Evolutionary conservation across 257 asterid species (phyloP).

Genomic region (Gentiana straminea): DNA sequence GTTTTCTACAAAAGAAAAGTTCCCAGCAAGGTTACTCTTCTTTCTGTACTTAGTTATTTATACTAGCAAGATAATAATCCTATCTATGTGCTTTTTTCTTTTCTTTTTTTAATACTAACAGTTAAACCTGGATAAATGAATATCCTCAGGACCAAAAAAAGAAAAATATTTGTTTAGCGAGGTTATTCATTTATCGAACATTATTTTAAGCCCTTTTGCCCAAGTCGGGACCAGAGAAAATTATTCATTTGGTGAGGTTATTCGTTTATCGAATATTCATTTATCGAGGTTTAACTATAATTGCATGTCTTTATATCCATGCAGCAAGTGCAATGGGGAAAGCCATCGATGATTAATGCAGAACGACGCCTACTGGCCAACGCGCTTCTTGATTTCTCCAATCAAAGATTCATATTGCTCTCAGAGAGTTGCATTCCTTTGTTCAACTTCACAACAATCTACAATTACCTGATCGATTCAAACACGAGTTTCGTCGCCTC

Average conservation of each 20-base stretch:
- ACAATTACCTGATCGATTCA: constrained; percentile 10
- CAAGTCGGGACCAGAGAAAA: too few relatives aligned
- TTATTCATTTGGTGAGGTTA: too few relatives aligned
- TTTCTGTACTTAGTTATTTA: background rate
- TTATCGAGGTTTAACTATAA: background rate
- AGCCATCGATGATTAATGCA: constrained; percentile 45
- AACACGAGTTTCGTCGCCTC: constrained; percentile 7
- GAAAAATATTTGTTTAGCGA: too few relatives aligned
- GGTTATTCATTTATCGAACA: too few relatives aligned
- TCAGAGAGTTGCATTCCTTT: constrained; percentile 30
- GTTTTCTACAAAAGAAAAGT: constrained; percentile 21
- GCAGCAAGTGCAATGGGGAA: constrained; percentile 50
- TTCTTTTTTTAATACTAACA: too few relatives aligned
- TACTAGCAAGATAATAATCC: too few relatives aligned
- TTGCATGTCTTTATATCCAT: background rate
- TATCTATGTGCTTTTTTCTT: too few relatives aligned
- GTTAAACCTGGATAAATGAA: too few relatives aligned
- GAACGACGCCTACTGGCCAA: constrained; percentile 42
- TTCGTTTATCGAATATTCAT: too few relatives aligned
- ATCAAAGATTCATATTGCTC: constrained; percentile 33
- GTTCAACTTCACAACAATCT: constrained; percentile 17
- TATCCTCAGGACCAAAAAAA: too few relatives aligned
- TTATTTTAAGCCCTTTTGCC: too few relatives aligned
- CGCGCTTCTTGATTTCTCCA: constrained; percentile 40
- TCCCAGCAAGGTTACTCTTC: constrained; percentile 23